Percentiles rank a stretch among this genome's conserved stretches.
phyloP scores from a whole-genome alignment of 139 green algal genomes.

The Ettlia oleoabundans region DNA sequence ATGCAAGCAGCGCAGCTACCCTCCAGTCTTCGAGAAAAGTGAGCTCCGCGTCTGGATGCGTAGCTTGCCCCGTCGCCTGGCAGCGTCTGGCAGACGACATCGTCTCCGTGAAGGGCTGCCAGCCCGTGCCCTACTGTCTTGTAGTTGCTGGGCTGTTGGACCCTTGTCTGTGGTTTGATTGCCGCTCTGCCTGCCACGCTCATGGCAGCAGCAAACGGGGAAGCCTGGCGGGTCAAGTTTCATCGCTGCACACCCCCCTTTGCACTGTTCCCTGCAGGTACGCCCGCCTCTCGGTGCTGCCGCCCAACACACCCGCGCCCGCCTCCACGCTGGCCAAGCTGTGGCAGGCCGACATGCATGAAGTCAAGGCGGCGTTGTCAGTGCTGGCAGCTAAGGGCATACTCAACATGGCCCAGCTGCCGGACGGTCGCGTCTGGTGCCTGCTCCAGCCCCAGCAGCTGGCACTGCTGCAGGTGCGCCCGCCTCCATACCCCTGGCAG shows the following conservation, averaged over 20 bases:
- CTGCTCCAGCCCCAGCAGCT: slow-evolving; percentile 50
- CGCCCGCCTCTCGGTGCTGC: slow-evolving; percentile 54
- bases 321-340: slow-evolving; percentile 60
- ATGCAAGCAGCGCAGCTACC: neutral
- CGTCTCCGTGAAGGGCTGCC: too few species aligned
- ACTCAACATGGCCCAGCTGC: slow-evolving; percentile 51
- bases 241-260: too few species aligned
- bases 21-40: neutral
- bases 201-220: too few species aligned
- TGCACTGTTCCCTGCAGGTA: neutral
- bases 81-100: too few species aligned
- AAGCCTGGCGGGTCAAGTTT: too few species aligned
- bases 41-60: neutral
- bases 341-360: slow-evolving; percentile 50
- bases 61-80: too few species aligned
- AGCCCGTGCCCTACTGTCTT: too few species aligned
- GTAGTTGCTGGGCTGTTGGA: too few species aligned
- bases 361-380: slow-evolving; percentile 31
- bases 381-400: slow-evolving; percentile 41
- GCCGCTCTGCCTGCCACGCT: too few species aligned
- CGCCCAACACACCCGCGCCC: slow-evolving; percentile 66
- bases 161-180: too few species aligned
- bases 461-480: slow-evolving; percentile 44
- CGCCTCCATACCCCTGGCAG: too few species aligned
- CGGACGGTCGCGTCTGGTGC: slow-evolving; percentile 50